phyloP scores from a whole-genome alignment of 805 yeast genomes.

The Yamadazyma kitorensis region DNA sequence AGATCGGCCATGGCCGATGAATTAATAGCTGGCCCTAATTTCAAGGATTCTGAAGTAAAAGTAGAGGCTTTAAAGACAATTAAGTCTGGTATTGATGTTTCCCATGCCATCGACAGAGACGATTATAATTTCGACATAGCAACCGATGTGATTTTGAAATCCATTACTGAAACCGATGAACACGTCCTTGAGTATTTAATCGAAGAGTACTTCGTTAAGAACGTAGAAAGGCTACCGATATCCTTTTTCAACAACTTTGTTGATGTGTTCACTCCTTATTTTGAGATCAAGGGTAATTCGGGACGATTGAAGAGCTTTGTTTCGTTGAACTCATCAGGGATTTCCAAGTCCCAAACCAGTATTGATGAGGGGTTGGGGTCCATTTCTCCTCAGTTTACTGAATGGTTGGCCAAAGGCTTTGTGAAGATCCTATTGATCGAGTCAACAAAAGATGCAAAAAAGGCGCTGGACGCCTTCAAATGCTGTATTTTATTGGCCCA shows the following conservation, averaged over 20 bases:
- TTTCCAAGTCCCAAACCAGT: conserved; percentile 11
- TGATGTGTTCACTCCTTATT: conserved; percentile 12
- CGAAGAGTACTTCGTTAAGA: conserved; percentile 21
- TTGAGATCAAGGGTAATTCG: conserved; percentile 9
- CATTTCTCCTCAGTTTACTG: conserved; percentile 12
- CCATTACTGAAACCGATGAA: conserved; percentile 27
- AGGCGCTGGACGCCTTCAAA: conserved; percentile 28
- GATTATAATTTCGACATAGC: conserved; percentile 31
- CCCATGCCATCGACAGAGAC: conserved; percentile 26
- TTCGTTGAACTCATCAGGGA: conserved; percentile 21
- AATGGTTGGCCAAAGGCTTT: conserved; percentile 22
- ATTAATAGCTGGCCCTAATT: not conserved
- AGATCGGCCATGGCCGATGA: not conserved
- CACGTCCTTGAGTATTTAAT: conserved; percentile 29
- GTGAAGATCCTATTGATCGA: conserved; percentile 23
- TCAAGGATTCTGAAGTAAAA: conserved; percentile 18
- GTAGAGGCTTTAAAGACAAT: conserved; percentile 32
- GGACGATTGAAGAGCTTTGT: conserved; percentile 26
- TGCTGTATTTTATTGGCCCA: conserved; percentile 35
- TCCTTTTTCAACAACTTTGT: conserved; percentile 4
- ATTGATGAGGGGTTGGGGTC: not conserved
- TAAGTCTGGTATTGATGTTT: conserved; percentile 33
- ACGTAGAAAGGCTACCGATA: conserved; percentile 8
- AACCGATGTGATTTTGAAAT: conserved; percentile 26
- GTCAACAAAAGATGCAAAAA: conserved; percentile 18